A percentile compares a stretch with the other conserved stretches of the same genome.
Conservation (phyloP, 2,329 filamentous ascomycete genomes). For the Phyllosticta citrichinensis region DNA sequence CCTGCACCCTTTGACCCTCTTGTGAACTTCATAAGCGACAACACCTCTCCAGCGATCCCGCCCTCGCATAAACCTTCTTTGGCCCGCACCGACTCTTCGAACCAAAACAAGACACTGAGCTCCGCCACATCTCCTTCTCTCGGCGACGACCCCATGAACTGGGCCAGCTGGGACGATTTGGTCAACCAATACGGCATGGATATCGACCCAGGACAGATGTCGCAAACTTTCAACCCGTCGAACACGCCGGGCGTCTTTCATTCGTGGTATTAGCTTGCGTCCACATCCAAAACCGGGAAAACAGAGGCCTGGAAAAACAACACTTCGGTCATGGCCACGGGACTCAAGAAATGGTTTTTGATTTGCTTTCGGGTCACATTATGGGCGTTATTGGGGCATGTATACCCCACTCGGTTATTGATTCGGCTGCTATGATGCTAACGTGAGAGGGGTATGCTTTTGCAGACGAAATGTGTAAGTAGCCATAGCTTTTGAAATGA, state of each 20-base stretch:
- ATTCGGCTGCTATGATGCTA: neutral
- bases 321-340: neutral
- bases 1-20: neutral
- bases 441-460: neutral
- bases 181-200: conserved; percentile 38
- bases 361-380: neutral
- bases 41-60: neutral
- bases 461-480: neutral
- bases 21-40: neutral
- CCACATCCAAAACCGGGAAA: neutral
- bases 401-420: neutral
- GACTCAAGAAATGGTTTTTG: neutral
- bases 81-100: neutral
- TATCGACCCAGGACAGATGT: conserved; percentile 14
- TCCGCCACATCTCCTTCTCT: neutral
- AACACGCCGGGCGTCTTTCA: neutral
- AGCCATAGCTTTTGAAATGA: neutral
- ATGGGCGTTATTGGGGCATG: neutral
- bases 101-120: neutral
- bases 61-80: neutral
- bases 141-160: conserved; percentile 28
- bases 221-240: neutral
- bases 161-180: conserved; percentile 40
- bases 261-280: neutral
- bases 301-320: neutral